phyloP scores from a whole-genome alignment of 225 moss, liverwort and hornwort genomes.

The Rhytidiadelphus loreus region DNA sequence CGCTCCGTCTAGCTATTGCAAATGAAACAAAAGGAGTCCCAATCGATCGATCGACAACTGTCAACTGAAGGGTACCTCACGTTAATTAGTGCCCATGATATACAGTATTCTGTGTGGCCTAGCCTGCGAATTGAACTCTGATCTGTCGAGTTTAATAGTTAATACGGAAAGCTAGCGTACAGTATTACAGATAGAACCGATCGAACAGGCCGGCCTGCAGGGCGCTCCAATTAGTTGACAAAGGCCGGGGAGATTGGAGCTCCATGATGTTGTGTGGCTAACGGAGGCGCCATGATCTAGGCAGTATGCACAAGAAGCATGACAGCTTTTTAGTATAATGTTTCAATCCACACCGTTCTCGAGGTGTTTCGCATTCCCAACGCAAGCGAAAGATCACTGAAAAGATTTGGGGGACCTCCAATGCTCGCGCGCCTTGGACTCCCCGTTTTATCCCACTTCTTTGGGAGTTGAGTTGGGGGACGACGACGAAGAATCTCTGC shows the following conservation, averaged over 20 bases:
- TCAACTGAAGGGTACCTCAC: too few species aligned
- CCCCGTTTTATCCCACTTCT: background rate
- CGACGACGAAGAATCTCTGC: background rate
- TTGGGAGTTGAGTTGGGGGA: background rate
- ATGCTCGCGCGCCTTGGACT: background rate
- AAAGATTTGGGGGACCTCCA: slow-evolving; percentile 1
- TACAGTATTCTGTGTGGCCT: too few species aligned
- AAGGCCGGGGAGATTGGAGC: background rate
- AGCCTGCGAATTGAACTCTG: background rate
- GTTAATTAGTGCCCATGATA: background rate
- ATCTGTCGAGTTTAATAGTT: background rate
- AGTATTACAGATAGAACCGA: background rate
- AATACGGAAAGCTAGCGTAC: background rate
- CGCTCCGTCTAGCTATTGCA: background rate
- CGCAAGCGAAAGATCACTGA: background rate
- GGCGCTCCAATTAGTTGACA: background rate
- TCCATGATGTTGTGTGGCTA: background rate
- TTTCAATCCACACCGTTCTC: background rate
- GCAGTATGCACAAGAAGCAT: background rate
- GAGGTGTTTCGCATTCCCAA: background rate
- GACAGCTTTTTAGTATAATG: background rate
- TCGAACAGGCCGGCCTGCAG: too few species aligned
- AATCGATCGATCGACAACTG: too few species aligned
- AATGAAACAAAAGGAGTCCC: background rate
- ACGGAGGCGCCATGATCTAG: slow-evolving; percentile 11